A percentile compares a stretch with the other conserved stretches of the same genome.
Evolutionary conservation across 352 stramenopile genomes (phyloP).

Genomic region (Globisporangium cystogenes): DNA sequence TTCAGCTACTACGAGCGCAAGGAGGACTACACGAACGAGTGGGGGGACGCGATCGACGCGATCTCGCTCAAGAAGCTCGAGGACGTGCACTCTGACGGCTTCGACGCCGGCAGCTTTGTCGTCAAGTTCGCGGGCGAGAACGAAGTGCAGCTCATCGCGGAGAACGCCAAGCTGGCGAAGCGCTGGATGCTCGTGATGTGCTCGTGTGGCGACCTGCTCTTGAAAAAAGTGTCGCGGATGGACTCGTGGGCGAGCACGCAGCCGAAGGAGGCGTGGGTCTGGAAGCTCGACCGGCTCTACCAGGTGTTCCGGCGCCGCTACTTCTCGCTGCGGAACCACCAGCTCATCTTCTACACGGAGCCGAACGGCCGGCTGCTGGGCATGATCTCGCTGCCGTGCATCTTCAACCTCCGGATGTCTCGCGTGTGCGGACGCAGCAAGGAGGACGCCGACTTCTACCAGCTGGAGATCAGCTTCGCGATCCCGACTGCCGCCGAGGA

Average conservation of each 20-base stretch:
- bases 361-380: slow-evolving; percentile 58
- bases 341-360: slow-evolving; percentile 76
- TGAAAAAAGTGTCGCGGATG: slow-evolving; percentile 59
- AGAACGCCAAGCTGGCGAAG: slow-evolving; percentile 65
- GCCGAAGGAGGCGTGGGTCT: slow-evolving; percentile 84
- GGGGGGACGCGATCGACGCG: slow-evolving; percentile 77
- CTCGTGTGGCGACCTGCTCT: slow-evolving; percentile 69
- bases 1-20: slow-evolving; percentile 86
- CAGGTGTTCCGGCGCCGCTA: slow-evolving; percentile 80
- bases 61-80: slow-evolving; percentile 76
- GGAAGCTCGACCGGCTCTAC: slow-evolving; percentile 83
- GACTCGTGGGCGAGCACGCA: slow-evolving; percentile 73
- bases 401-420: slow-evolving; percentile 78
- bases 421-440: slow-evolving; percentile 67
- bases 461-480: slow-evolving; percentile 80
- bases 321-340: slow-evolving; percentile 80
- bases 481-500: slow-evolving; percentile 55
- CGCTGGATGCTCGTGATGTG: slow-evolving; percentile 89
- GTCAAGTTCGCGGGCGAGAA: slow-evolving; percentile 69
- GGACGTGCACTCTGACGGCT: slow-evolving; percentile 71
- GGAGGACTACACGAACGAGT: slow-evolving; percentile 77
- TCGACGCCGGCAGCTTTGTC: slow-evolving; percentile 69
- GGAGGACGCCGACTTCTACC: slow-evolving; percentile 74
- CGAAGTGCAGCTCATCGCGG: slow-evolving; percentile 64
- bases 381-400: slow-evolving; percentile 74